Evolutionary conservation across 2,329 filamentous ascomycete species (phyloP).

Genomic region (Juglanconis sp.): DNA sequence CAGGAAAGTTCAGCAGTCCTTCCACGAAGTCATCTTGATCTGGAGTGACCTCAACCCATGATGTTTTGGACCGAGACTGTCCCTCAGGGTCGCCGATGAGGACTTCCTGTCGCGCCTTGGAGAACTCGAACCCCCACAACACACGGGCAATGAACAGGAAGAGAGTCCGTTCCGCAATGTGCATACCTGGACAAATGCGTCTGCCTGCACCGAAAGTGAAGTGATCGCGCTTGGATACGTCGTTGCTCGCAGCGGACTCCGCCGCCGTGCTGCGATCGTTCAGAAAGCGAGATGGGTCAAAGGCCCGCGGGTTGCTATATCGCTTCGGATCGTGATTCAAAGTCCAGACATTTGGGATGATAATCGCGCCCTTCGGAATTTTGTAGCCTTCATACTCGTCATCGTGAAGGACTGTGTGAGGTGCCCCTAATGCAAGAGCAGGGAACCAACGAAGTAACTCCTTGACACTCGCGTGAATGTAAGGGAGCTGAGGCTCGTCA

Average conservation of each 20-base stretch:
- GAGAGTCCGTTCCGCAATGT: constrained; percentile 45
- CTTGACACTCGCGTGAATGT: constrained; percentile 11
- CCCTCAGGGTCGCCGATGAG: neutral
- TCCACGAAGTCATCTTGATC: neutral
- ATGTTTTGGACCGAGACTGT: neutral
- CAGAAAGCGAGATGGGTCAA: constrained; percentile 22
- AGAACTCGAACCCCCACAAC: neutral
- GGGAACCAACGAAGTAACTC: constrained; percentile 11
- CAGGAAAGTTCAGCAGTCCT: neutral
- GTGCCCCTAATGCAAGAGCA: constrained; percentile 30
- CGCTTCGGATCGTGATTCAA: constrained; percentile 22
- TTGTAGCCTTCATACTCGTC: constrained; percentile 41
- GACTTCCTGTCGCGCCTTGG: neutral
- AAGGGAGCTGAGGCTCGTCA: constrained; percentile 25
- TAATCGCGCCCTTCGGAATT: constrained; percentile 42
- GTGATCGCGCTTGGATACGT: constrained; percentile 33
- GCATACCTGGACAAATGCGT: constrained; percentile 43
- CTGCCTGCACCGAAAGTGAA: constrained; percentile 43
- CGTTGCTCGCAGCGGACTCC: constrained; percentile 23
- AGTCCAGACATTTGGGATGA: constrained; percentile 32
- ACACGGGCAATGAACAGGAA: neutral
- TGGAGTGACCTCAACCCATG: neutral
- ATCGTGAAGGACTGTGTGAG: constrained; percentile 41
- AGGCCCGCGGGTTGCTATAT: constrained; percentile 19
- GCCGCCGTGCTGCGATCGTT: constrained; percentile 15